Base-by-base conservation (phyloP, 2,329 filamentous ascomycete species). In the Pyrenochaeta sp. region DNA sequence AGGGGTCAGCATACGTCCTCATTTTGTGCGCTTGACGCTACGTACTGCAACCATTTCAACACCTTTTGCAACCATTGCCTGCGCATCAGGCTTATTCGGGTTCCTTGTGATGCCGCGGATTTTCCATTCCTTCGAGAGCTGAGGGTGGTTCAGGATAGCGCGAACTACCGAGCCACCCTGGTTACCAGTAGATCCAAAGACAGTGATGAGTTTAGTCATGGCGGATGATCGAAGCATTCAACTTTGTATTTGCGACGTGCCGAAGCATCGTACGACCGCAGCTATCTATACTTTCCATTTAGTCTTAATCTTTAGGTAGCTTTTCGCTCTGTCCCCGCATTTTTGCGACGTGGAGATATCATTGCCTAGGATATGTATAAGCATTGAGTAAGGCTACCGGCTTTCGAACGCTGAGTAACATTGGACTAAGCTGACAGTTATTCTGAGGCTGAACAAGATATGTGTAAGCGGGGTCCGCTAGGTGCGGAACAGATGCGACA, bases 121-220 rank as follows among this genome's bases (percentile, higher is more conserved):
- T 5, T 75, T 71, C 76, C 80, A 87, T 35, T 78, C 69, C 20
- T 74, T 65, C 18, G 76, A 77, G 1, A 84, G 75, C 42, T 78
- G 72, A 1, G 81, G 68, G 63, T 77, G 75, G 18, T 63, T 54
- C 7, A 81, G 69, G 29, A 83, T 68, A 36, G 67, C 62, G 30
- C 74, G 67, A 45, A 84, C 79, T 29, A 88, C 78, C 10, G 82
- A 82, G 50, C 83, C 81, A 42, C 85, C 85, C 71, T 88, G 85
- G 43, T 81, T 81, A 52, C 85, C 84, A 15, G 85, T 87, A 37
- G 84, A 82, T 23, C 85, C 85, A 61, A 87, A 82, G 11, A 88
- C 77, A 39, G 81, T 82, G 66, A 87, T 77, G 62, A 83, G 74
- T 61, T 81, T 82, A 6, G 55, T 20, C 53, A 60, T 56, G 49